A percentile compares a stretch with the other conserved stretches of the same genome.
These are phyloP conservation scores for Geotrichum australiense DNA, from an alignment of 1,139 yeast genomes.

Conservation along the genomic window DNA sequence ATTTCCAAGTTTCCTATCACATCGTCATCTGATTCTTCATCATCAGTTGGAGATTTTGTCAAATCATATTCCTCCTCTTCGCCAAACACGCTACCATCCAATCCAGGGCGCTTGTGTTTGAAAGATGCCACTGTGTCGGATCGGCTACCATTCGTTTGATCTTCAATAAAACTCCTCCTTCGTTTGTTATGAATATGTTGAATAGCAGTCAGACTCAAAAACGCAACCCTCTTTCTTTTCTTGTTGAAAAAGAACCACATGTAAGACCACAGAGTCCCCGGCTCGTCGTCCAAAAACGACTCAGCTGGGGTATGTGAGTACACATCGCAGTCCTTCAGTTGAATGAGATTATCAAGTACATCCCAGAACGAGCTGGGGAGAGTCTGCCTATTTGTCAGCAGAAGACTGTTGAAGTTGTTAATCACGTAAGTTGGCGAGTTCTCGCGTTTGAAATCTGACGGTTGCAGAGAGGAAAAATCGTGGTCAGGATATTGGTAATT, in stretches of 20 bases:
- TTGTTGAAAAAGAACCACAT: slow-evolving; percentile 92
- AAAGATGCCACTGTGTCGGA: background rate
- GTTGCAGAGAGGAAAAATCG: slow-evolving; percentile 82
- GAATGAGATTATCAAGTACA: slow-evolving; percentile 76
- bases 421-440: slow-evolving; percentile 48
- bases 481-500: slow-evolving; percentile 95
- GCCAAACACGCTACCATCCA: slow-evolving; percentile 25
- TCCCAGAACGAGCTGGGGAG: slow-evolving; percentile 76
- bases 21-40: slow-evolving; percentile 26
- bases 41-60: slow-evolving; percentile 28
- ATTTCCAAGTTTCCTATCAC: slow-evolving; percentile 39
- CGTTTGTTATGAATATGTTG: slow-evolving; percentile 28
- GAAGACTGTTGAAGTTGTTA: slow-evolving; percentile 68
- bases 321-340: slow-evolving; percentile 66
- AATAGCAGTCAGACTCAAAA: slow-evolving; percentile 49
- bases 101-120: background rate
- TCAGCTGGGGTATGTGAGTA: slow-evolving; percentile 77
- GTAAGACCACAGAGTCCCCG: slow-evolving; percentile 80
- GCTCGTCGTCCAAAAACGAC: slow-evolving; percentile 66
- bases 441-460: slow-evolving; percentile 67
- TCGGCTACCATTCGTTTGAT: background rate
- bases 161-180: slow-evolving; percentile 7
- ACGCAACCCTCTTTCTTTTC: slow-evolving; percentile 85
- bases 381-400: slow-evolving; percentile 66
- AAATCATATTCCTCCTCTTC: slow-evolving; percentile 47